Conservation (phyloP, 345 rosid species). For the Cardiospermum halicacabum region DNA sequence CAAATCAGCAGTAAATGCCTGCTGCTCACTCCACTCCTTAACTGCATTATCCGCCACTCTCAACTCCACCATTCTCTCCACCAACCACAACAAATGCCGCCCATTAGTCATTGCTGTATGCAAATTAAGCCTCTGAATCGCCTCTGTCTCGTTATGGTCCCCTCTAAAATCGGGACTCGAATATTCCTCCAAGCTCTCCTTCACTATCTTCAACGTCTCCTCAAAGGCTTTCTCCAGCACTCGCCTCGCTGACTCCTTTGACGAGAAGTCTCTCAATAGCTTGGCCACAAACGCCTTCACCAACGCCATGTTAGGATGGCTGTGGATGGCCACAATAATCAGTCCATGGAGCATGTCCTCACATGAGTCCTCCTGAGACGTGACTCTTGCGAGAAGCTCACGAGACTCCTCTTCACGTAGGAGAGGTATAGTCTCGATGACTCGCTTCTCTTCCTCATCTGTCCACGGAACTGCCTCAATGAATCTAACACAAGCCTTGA, state of each 20-base stretch:
- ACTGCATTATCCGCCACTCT: constrained; percentile 59
- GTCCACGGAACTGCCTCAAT: constrained; percentile 75
- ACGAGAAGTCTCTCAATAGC: constrained; percentile 51
- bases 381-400: constrained; percentile 52
- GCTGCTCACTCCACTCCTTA: constrained; percentile 65
- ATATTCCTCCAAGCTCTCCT: constrained; percentile 63
- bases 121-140: constrained; percentile 59
- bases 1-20: constrained; percentile 51
- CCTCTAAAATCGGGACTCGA: constrained; percentile 69
- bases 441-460: constrained; percentile 56
- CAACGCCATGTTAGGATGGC: constrained; percentile 46
- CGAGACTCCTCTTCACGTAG: constrained; percentile 44
- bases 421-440: constrained; percentile 39
- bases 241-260: constrained; percentile 44
- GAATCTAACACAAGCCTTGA: constrained; percentile 40
- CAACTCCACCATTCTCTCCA: constrained; percentile 80
- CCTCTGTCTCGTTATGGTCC: constrained; percentile 69
- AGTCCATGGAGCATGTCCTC: constrained; percentile 63
- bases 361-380: constrained; percentile 29
- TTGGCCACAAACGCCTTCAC: constrained; percentile 65
- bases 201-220: constrained; percentile 49
- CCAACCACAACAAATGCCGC: constrained; percentile 57
- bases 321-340: constrained; percentile 43
- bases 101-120: constrained; percentile 59
- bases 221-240: constrained; percentile 55